Percentiles rank a stretch among this genome's conserved stretches.
Conservation (phyloP, 2,329 filamentous ascomycete species). For the Didymella exigua region DNA sequence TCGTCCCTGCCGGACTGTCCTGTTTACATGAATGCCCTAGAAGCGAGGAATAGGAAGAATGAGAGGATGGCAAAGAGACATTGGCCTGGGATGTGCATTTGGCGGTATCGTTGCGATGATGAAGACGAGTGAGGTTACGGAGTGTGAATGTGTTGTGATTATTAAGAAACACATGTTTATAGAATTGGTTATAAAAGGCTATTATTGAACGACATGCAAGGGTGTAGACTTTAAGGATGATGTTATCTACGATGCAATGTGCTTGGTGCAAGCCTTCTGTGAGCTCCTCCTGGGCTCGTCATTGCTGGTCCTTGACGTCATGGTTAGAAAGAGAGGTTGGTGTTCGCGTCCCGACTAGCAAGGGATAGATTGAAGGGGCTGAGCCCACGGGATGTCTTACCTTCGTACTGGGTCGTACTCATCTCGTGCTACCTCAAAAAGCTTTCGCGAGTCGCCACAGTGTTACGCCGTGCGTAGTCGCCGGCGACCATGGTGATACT, state of each 20-base stretch:
- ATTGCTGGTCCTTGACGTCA: not conserved
- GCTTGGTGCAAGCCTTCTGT: no score
- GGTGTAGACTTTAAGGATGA: not conserved
- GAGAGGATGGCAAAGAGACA: not conserved
- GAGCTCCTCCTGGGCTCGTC: not conserved
- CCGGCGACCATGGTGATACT: not conserved
- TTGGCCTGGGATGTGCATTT: not conserved
- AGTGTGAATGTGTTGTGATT: not conserved
- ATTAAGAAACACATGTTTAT: not conserved
- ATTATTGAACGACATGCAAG: not conserved
- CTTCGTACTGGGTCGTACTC: not conserved
- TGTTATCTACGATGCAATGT: no score
- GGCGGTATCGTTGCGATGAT: not conserved
- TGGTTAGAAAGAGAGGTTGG: not conserved
- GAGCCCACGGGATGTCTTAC: not conserved
- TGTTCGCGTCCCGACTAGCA: not conserved
- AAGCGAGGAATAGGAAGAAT: not conserved
- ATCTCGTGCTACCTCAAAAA: not conserved
- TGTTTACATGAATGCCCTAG: not conserved
- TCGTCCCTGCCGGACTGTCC: not conserved
- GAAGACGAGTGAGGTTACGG: not conserved
- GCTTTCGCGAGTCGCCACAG: not conserved
- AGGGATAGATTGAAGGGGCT: not conserved
- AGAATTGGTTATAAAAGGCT: not conserved
- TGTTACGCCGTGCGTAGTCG: not conserved